These are phyloP conservation scores for Trapa incisa DNA, from an alignment of 345 rosid species.

Conservation along the genomic window DNA sequence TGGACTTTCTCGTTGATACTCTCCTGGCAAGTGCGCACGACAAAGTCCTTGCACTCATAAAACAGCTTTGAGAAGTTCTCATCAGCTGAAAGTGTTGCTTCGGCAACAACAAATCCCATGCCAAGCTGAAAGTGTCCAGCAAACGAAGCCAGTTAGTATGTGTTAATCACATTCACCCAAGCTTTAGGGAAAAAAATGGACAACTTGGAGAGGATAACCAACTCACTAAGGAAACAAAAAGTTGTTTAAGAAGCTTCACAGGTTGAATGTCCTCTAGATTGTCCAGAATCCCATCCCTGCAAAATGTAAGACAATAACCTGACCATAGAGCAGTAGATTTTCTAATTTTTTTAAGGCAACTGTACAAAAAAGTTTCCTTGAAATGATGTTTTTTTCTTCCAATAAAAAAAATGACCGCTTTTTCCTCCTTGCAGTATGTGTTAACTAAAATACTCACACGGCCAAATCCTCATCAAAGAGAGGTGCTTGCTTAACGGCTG, in stretches of 20 bases:
- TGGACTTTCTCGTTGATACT: conserved; percentile 50
- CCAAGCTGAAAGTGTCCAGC: conserved; percentile 36
- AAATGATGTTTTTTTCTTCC: neutral
- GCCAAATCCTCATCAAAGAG: conserved; percentile 83
- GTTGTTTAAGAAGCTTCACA: conserved; percentile 54
- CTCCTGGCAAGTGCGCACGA: conserved; percentile 47
- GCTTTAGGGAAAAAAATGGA: neutral
- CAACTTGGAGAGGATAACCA: neutral
- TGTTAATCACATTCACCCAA: neutral
- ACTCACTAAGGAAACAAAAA: conserved; percentile 66
- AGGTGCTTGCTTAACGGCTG: conserved; percentile 79
- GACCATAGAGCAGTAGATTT: conserved; percentile 7
- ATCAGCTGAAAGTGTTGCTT: conserved; percentile 33
- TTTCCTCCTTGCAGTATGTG: conserved; percentile 2
- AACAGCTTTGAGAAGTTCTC: conserved; percentile 51
- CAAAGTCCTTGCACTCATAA: conserved; percentile 66
- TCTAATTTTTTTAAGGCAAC: neutral
- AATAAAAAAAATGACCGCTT: neutral
- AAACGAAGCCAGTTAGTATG: neutral
- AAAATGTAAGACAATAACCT: conserved; percentile 12
- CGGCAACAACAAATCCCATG: conserved; percentile 48
- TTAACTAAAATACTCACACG: conserved; percentile 42
- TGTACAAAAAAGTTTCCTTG: no score
- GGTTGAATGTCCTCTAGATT: conserved; percentile 57
- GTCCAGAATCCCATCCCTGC: conserved; percentile 70